Base-by-base conservation (phyloP, 371 early-diverging fungal species). In the Choanephora cucurbitarum region DNA sequence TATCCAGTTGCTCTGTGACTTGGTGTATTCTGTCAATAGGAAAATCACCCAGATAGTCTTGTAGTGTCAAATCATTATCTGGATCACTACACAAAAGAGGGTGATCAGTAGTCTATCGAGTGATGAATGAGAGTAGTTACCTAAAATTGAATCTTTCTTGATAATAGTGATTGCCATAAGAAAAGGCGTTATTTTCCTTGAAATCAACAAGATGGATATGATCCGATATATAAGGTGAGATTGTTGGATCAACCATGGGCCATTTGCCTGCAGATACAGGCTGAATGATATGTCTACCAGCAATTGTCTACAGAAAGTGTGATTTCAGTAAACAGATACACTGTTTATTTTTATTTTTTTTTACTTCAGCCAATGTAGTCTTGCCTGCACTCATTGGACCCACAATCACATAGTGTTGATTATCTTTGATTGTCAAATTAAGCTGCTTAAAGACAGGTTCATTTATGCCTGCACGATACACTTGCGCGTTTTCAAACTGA, bases 61-160 rank as follows among this genome's bases (percentile, higher is more conserved):
- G 46, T 34, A 72, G 52, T 39, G 71, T 75, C 31, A 75, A 28
- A 52, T 78, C 79, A 45, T 78, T 67, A 45, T 78, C 75, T 17
- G 79, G 79, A 34, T 78, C 79, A 58, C 79, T 78, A 33, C 14
- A 3, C 28, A 28, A 33, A 10, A 34, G 8, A 18, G 11, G 49
- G n/a, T n/a, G n/a, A n/a, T n/a, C n/a, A n/a, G n/a, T n/a, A 34
- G 3, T 22, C n/a, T 6, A 47, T 41, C 44, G 22, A 24, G 42
- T 45, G 11, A 21, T 10, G 17, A 17, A 39, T 18, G 43, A 5
- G 21, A 6, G 19, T 32, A 8, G 1, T 53, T 64, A 75, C 76
- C 70, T 77, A 48, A 73, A 80, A 56, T 80, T 75, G 67, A 79
- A 85, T n/a, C 85, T 71, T 51, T 82, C 81, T 53, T 80, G 81